Evolutionary conservation across 2,329 filamentous ascomycete species (phyloP).

Genomic region (Didymella arachidicola): DNA sequence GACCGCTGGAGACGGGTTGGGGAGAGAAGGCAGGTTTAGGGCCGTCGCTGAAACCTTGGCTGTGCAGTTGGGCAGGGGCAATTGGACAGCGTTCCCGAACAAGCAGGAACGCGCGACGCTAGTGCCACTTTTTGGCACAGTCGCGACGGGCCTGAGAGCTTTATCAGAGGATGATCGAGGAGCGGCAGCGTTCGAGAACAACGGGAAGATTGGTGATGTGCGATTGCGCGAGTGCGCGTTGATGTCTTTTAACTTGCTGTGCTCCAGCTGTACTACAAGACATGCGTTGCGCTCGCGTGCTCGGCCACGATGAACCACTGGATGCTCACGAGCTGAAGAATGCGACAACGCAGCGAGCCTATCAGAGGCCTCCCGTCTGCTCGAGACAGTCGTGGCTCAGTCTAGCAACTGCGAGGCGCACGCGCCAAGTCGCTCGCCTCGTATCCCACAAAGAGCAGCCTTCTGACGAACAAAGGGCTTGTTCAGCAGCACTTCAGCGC

Average conservation of each 20-base stretch:
- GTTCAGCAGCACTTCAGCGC: constrained; percentile 7
- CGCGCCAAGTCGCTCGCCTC: constrained; percentile 15
- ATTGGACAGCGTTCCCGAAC: constrained; percentile 31
- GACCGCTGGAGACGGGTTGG: constrained; percentile 25
- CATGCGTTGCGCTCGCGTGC: constrained; percentile 26
- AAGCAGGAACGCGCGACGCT: constrained; percentile 41
- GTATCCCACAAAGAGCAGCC: constrained; percentile 14
- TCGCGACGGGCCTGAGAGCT: constrained; percentile 19
- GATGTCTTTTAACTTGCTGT: constrained; percentile 16
- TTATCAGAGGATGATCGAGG: constrained; percentile 29
- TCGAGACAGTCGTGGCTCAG: constrained; percentile 24
- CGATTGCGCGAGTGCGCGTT: constrained; percentile 1
- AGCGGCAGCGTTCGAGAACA: constrained; percentile 32
- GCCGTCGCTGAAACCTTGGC: constrained; percentile 40
- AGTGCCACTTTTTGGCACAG: constrained; percentile 23
- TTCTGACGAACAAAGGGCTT: constrained; percentile 8
- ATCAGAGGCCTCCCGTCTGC: constrained; percentile 23
- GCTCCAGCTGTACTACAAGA: constrained; percentile 13
- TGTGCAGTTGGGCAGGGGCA: constrained; percentile 31
- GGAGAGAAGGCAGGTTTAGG: constrained; percentile 39
- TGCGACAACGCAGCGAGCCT: constrained; percentile 29
- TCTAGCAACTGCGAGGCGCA: constrained; percentile 11
- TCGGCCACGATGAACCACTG: constrained; percentile 25
- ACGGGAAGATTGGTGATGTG: constrained; percentile 15
- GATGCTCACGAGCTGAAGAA: constrained; percentile 32